Percentiles rank a stretch among this genome's conserved stretches.
Evolutionary conservation across 225 moss, liverwort and hornwort species (phyloP).

Genomic region (Asterella californica): DNA sequence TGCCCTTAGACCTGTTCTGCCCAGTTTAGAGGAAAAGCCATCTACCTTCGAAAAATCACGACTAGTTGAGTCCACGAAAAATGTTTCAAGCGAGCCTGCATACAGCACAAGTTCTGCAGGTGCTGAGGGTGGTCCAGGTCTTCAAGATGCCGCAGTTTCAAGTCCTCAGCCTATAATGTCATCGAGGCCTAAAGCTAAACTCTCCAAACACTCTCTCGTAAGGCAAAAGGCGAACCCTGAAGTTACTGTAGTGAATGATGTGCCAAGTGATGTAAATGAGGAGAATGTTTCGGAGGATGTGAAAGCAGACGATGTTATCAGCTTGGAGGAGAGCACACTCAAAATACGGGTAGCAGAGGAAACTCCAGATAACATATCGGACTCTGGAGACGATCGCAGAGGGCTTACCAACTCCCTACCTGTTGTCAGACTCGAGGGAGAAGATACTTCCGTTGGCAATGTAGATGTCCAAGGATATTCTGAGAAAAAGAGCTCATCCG

Average conservation of each 20-base stretch:
- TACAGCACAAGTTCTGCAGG: conserved; percentile 19
- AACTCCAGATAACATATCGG: not conserved
- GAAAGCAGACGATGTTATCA: not conserved
- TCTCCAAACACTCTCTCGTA: conserved; percentile 26
- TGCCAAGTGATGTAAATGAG: not conserved
- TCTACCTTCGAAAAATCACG: not conserved
- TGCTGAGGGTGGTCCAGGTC: not conserved
- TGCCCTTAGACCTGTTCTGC: conserved; percentile 2
- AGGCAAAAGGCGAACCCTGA: not conserved
- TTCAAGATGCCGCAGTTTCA: conserved; percentile 21
- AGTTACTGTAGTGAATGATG: not conserved
- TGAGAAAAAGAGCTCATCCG: not conserved
- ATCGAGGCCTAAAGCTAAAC: conserved; percentile 35
- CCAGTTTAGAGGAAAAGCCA: conserved; percentile 21
- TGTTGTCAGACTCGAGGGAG: not conserved
- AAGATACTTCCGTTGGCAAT: not conserved
- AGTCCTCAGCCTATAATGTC: conserved; percentile 20
- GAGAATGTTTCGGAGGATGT: not conserved
- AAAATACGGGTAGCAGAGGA: not conserved
- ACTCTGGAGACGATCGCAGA: not conserved
- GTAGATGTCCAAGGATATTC: not conserved
- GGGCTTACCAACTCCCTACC: not conserved
- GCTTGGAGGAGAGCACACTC: not conserved
- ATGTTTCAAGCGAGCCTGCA: not conserved
- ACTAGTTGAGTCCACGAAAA: not conserved